Base-by-base conservation (phyloP, 2,329 filamentous ascomycete genomes). In the Alternaria sp. region DNA sequence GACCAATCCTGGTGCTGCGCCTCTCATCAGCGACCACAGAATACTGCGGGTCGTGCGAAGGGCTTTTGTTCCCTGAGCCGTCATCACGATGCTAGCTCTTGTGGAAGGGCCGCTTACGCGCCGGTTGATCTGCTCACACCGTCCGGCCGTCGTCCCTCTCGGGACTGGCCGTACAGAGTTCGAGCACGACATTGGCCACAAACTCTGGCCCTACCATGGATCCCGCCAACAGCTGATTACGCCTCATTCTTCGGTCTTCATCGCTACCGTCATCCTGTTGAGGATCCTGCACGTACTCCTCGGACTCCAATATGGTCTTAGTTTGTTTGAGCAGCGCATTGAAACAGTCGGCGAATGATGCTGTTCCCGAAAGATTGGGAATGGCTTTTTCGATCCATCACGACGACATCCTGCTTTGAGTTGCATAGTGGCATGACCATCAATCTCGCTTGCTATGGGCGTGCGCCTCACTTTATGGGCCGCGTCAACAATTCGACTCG, bases 61-160 rank as follows among this genome's bases (percentile, higher is more conserved):
- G 55, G 60, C 25, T 49, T 63, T 66, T 63, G 60, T 50, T 65
- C 54, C 66, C 60, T 63, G 53, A 53, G 63, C 60, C 51, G 69
- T 68, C 72, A 73, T 76, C 71, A 67, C 63, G 61, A 61, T 65
- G 59, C 65, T 68, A 70, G 69, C 68, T 64, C 63, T 53, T 67
- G 62, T 64, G 70, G 67, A 70, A 67, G 65, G 64, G 65, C 74
- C 69, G 71, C 71, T 72, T 79, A 79, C 73, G 75, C 76, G 75
- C 76, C 77, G 71, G 76, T 71, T 78, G 77, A 79, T 79, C 75
- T 73, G 66, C 70, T 64, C 64, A 73, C 68, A 71, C 63, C 67
- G 63, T 69, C 71, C 67, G 62, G 73, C 70, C 60, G 67, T 69
- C 60, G 67, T 41, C 30, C 49, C 28, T 67, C 73, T 78, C 72